Evolutionary conservation across 257 asterid species (phyloP).

Genomic region (Capsicum baccatum): DNA sequence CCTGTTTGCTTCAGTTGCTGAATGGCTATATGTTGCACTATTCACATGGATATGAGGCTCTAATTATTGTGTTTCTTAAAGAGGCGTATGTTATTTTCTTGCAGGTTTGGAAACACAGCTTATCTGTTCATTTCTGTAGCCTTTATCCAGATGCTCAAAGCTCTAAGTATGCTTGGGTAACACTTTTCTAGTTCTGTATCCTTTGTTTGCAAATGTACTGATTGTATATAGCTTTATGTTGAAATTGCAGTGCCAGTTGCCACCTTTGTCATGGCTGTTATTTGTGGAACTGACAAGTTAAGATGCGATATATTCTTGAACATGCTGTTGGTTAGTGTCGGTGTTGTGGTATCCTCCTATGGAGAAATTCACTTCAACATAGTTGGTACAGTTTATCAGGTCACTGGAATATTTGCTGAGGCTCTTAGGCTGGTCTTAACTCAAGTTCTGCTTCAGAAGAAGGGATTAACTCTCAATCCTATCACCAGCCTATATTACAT

Average conservation of each 20-base stretch:
- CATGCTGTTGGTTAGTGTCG: constrained; percentile 92
- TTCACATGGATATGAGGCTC: not conserved
- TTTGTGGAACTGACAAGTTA: constrained; percentile 92
- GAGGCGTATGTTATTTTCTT: constrained; percentile 26
- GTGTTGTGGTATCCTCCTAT: constrained; percentile 92
- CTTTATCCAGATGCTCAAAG: constrained; percentile 99
- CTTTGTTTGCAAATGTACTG: constrained; percentile 4
- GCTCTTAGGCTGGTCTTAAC: constrained; percentile 97
- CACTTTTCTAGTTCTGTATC: not conserved
- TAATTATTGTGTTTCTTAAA: not conserved
- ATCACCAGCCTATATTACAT: constrained; percentile 95
- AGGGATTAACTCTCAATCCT: constrained; percentile 92
- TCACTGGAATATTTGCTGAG: constrained; percentile 95
- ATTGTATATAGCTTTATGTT: constrained; percentile 1
- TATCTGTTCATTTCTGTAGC: constrained; percentile 96
- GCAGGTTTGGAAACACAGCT: constrained; percentile 99
- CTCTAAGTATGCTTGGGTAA: constrained; percentile 70
- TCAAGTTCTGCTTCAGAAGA: constrained; percentile 95
- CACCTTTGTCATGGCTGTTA: constrained; percentile 91
- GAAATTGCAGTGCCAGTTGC: constrained; percentile 95
- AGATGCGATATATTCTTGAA: constrained; percentile 83
- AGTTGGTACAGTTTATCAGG: constrained; percentile 96
- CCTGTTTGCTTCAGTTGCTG: not conserved
- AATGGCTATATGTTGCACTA: not conserved
- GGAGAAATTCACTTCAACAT: constrained; percentile 96